Evolutionary conservation across 2,329 filamentous ascomycete species (phyloP), one percentile per base, ranked within the genome.

Genomic region (Cytospora piceae): DNA sequence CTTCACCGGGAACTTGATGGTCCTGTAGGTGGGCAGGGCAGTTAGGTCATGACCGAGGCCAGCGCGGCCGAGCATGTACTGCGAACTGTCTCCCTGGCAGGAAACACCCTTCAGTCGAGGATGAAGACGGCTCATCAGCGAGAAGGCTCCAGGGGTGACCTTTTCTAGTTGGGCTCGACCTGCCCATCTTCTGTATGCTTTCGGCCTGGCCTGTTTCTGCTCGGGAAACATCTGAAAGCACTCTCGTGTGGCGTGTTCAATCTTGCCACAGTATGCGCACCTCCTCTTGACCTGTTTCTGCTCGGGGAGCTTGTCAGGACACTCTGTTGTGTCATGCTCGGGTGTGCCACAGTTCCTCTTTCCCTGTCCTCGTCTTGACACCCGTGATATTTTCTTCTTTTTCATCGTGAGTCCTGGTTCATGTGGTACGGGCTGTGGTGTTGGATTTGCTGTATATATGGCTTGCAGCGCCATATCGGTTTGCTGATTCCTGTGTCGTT

Each of bases 161-260:
- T 24, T 51, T 34, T 63, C 53, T 20, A 57, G 53, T 24, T n/a
- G 24, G 1, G 4, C 4, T 8, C 39, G 31, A 24, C 29, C 61
- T 15, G 11, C 4, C 31, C 49, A 63, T 15, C 24, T 32, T 9
- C 22, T 46, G 24, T 63, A 63, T 34, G 34, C 39, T 22, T 31
- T 27, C 11, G 53, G 54, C 14, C 49, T 22, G n/a, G 29, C 61
- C 39, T 29, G 11, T 27, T 63, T 63, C 17, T 37, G 53, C 53
- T 63, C 61, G 20, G 61, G 61, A 11, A 57, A 63, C 7, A 29
- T 52, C 8, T 57, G 39, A 37, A 63, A 57, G 53, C 61, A 63
- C 15, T 52, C 22, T 14, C 39, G 31, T 29, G n/a, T n/a, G 53
- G 17, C 20, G 14, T 63, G 61, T 12, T 31, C 31, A 2, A 9